Base-by-base conservation (phyloP, 805 yeast genomes). In the Pichia paraexigua region DNA sequence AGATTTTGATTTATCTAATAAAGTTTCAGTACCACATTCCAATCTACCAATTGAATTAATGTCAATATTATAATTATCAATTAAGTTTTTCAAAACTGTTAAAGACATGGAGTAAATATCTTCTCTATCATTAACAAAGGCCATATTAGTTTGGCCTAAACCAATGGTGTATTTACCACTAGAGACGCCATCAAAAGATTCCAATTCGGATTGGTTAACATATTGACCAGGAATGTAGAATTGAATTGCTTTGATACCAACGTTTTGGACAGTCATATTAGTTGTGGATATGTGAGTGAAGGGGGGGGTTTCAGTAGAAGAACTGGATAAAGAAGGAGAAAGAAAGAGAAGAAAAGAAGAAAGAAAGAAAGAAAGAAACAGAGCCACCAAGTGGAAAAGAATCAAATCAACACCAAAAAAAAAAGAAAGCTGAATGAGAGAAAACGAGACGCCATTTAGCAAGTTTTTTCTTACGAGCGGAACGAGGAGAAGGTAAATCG, bases 141-240 rank as follows among this genome's bases (percentile, higher is more conserved):
- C 80, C 99, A 94, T 94, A 71, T 90, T 89, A 64, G 97, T 92
- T 76, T 94, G 99, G 58, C 99, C 99, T 55, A 94, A 78, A 47
- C 99, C 99, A 70, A 94, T 92, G 66, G 99, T 94, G 78, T 90
- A 94, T 71, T 94, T 94, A 54, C 99, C 99, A 50, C 86, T 74
- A 22, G 98, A 80, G 55, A 92, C 91, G 52, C 86, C 87, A 67
- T 91, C 96, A 62, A 73, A 82, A 58, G 77, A 72, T 71, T 94
- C 99, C 59, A 94, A 75, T 51, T 88, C 98, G 46, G 83, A 73
- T 74, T 94, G 98, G 75, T 79, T 85, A 55, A 94, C 97, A 61
- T 74, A 82, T 69, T 82, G 85, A 41, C 82, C 74, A 45, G 99
- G 98, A 65, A 90, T 75, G 73, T 94, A 94, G 54, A 90, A 76